Evolutionary conservation across 345 rosid species (phyloP).

Genomic region (Ceriops decandra): DNA sequence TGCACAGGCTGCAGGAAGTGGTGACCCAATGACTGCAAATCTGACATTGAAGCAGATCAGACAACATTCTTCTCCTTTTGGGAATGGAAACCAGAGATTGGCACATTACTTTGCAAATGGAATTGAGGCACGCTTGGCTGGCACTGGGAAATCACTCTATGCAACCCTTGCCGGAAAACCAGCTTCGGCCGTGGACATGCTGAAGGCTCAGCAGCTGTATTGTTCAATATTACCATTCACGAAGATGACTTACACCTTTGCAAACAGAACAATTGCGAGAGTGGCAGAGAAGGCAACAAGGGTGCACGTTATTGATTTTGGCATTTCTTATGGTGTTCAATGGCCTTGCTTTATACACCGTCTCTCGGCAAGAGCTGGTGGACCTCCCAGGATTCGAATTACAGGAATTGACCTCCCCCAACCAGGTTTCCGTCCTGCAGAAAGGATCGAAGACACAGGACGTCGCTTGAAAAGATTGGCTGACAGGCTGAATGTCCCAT

Average conservation of each 20-base stretch:
- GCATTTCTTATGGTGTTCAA: constrained; percentile 55
- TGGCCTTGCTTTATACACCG: constrained; percentile 58
- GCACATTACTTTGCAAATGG: constrained; percentile 60
- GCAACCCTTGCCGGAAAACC: constrained; percentile 24
- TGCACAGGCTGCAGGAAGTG: constrained; percentile 55
- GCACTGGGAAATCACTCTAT: constrained; percentile 26
- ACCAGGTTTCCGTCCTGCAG: constrained; percentile 50
- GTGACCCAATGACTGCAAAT: constrained; percentile 46
- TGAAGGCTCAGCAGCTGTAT: constrained; percentile 46
- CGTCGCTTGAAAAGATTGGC: constrained; percentile 44
- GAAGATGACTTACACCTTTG: constrained; percentile 42
- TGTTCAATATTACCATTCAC: constrained; percentile 48
- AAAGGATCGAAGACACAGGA: constrained; percentile 54
- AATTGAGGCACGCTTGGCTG: constrained; percentile 57
- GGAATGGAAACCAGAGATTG: constrained; percentile 57
- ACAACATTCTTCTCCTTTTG: constrained; percentile 46
- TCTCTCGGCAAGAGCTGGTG: constrained; percentile 44
- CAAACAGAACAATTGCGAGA: constrained; percentile 39
- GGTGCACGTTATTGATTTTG: constrained; percentile 61
- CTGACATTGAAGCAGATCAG: constrained; percentile 54
- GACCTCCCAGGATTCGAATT: constrained; percentile 49
- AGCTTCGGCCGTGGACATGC: constrained; percentile 40
- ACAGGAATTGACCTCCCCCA: constrained; percentile 58
- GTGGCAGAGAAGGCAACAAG: constrained; percentile 37
- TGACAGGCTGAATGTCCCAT: constrained; percentile 43